Conservation (phyloP, 352 stramenopile genomes). For the Globisporangium abappressorium region DNA sequence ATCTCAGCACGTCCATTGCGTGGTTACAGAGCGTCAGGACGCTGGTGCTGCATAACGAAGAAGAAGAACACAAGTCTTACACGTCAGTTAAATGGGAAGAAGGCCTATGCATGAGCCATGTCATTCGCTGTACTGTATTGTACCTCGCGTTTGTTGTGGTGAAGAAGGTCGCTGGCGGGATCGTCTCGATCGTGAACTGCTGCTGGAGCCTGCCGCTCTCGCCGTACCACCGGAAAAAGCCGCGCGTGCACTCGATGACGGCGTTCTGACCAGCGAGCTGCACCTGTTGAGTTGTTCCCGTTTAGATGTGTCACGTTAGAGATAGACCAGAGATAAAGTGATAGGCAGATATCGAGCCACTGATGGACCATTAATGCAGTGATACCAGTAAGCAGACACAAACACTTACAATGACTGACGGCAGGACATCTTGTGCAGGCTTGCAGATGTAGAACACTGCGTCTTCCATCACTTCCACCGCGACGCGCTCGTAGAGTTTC, state of each 20-base stretch:
- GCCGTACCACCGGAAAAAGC: constrained; percentile 53
- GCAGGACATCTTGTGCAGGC: background rate
- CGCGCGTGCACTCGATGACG: constrained; percentile 27
- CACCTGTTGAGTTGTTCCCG: constrained; percentile 4
- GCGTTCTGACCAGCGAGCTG: background rate
- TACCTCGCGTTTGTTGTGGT: background rate
- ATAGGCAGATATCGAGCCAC: background rate
- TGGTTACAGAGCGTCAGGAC: constrained; percentile 14
- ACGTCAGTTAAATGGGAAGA: background rate
- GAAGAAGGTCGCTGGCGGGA: constrained; percentile 31
- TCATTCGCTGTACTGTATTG: background rate
- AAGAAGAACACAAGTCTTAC: background rate
- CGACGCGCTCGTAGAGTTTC: constrained; percentile 34
- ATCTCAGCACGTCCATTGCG: constrained; percentile 11
- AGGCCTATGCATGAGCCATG: background rate
- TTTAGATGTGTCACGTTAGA: background rate
- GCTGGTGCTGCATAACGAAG: background rate
- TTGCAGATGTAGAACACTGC: constrained; percentile 31
- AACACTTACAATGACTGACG: constrained; percentile 5
- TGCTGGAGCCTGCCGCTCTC: constrained; percentile 27
- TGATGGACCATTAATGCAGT: too few species aligned
- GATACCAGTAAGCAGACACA: background rate
- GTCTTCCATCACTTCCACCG: constrained; percentile 34
- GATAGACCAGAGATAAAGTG: background rate
- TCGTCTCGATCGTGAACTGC: constrained; percentile 63